These are phyloP conservation scores for Magnusiomyces paraingens DNA, from an alignment of 1,139 yeast species.

Conservation along the genomic window DNA sequence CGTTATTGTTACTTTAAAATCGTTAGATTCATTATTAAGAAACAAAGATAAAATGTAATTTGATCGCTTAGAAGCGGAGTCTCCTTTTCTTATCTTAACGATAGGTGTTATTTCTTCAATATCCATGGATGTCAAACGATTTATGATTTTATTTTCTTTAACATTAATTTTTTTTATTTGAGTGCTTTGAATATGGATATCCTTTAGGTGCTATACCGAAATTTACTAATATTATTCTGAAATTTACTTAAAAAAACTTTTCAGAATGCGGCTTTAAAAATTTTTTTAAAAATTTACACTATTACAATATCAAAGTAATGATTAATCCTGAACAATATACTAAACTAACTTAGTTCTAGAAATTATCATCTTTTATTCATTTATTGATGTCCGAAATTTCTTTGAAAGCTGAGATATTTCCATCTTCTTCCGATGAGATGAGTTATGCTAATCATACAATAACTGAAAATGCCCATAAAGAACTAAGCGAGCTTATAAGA, in stretches of 20 bases:
- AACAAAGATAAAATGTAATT: constrained; percentile 9
- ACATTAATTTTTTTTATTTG: not conserved
- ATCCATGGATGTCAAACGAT: not conserved
- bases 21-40: constrained; percentile 5
- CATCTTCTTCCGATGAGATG: not conserved
- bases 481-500: constrained; percentile 24
- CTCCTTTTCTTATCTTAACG: constrained; percentile 18
- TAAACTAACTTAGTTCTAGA: constrained; percentile 6
- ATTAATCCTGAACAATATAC: constrained; percentile 3
- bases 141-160: not conserved
- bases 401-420: not conserved
- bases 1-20: constrained; percentile 12
- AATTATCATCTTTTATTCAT: too few species aligned
- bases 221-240: not conserved
- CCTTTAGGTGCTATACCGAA: not conserved
- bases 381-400: not conserved
- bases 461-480: not conserved
- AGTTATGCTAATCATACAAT: not conserved
- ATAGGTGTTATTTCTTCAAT: not conserved
- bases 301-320: not conserved
- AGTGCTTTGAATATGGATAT: not conserved
- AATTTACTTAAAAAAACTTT: not conserved
- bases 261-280: not conserved
- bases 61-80: constrained; percentile 16
- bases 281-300: not conserved